Conservation (phyloP, 305 asterid genomes). For the Lippia alba region DNA sequence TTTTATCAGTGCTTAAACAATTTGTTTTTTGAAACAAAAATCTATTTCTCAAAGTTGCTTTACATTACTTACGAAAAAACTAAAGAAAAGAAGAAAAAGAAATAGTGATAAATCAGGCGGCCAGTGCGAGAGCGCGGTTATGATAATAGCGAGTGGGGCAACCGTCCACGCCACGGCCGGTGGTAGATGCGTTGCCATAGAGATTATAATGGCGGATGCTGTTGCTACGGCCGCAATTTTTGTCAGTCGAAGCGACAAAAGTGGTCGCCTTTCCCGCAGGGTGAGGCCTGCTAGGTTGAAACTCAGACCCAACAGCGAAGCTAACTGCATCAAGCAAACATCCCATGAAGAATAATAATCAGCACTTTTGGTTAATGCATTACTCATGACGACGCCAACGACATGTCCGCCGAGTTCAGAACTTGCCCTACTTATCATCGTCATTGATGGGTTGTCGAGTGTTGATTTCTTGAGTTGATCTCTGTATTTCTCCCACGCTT, state of each 20-base stretch:
- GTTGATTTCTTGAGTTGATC: neutral
- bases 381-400: neutral
- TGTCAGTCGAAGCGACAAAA: neutral
- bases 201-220: conserved; percentile 9
- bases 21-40: no score
- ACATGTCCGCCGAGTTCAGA: neutral
- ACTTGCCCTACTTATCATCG: neutral
- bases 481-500: neutral
- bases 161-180: neutral
- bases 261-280: neutral
- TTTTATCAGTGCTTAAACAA: no score
- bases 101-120: neutral
- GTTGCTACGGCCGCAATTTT: conserved; percentile 15
- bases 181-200: conserved; percentile 2
- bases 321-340: neutral
- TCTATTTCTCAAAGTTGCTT: no score
- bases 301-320: neutral
- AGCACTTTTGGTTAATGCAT: neutral
- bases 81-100: no score
- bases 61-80: no score
- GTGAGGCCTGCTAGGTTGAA: conserved; percentile 8
- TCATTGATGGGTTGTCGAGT: neutral
- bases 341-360: neutral
- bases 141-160: neutral
- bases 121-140: neutral